These are phyloP conservation scores for Leccinum sublutescens DNA, from an alignment of 768 basidiomycete species.

Conservation along the genomic window DNA sequence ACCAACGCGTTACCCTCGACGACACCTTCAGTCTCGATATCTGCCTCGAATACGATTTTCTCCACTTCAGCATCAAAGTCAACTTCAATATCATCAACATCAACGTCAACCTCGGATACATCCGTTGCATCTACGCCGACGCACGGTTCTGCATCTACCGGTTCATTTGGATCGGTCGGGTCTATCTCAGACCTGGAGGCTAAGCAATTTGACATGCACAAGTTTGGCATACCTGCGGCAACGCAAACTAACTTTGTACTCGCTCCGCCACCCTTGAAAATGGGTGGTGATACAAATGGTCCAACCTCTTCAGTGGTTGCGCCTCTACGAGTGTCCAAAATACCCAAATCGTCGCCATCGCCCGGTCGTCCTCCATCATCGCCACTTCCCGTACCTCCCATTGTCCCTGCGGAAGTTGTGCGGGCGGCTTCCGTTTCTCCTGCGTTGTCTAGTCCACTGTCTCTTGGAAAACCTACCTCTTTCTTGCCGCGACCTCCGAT, in stretches of 20 bases:
- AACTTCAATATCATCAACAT: slow-evolving; percentile 18
- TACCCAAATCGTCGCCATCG: slow-evolving; percentile 21
- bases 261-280: slow-evolving; percentile 23
- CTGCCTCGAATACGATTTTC: slow-evolving; percentile 4
- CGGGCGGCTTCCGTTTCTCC: slow-evolving; percentile 14
- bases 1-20: slow-evolving; percentile 1
- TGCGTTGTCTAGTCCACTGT: slow-evolving; percentile 11
- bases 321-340: slow-evolving; percentile 28
- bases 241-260: slow-evolving; percentile 21
- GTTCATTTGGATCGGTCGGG: slow-evolving; percentile 17
- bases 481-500: slow-evolving; percentile 7
- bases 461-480: slow-evolving; percentile 7
- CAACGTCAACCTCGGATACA: slow-evolving; percentile 10
- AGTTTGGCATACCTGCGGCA: slow-evolving; percentile 1
- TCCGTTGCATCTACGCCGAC: slow-evolving; percentile 22
- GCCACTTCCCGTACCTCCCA: slow-evolving; percentile 12
- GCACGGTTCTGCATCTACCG: slow-evolving; percentile 7
- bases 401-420: neutral
- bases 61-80: slow-evolving; percentile 13
- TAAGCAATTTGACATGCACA: slow-evolving; percentile 18
- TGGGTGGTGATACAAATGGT: slow-evolving; percentile 10
- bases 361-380: slow-evolving; percentile 16
- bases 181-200: slow-evolving; percentile 26
- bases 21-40: neutral
- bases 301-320: slow-evolving; percentile 16